Conservation (phyloP, 2,329 filamentous ascomycete genomes). For the Talaromyces rugulosus region DNA sequence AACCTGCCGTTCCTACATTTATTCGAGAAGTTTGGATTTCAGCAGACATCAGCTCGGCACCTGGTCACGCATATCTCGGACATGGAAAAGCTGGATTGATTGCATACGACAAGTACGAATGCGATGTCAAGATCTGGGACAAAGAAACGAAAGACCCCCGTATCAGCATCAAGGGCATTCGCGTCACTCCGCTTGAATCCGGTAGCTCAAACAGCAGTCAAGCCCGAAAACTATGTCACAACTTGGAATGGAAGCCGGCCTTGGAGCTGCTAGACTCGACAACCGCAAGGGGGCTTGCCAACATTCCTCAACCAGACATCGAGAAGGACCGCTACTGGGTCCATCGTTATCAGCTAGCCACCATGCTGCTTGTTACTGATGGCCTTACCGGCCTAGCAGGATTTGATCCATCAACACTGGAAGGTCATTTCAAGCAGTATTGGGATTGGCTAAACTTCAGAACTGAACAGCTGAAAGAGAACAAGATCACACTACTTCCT, state of each 20-base stretch:
- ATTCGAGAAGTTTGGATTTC: slow-evolving; percentile 32
- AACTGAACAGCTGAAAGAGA: slow-evolving; percentile 15
- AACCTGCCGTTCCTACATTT: slow-evolving; percentile 26
- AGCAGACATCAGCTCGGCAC: slow-evolving; percentile 17
- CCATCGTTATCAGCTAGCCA: slow-evolving; percentile 25
- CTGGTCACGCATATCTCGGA: slow-evolving; percentile 20
- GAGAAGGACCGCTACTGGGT: slow-evolving; percentile 16
- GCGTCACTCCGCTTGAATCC: slow-evolving; percentile 25
- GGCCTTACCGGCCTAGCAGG: slow-evolving; percentile 20
- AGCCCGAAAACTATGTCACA: slow-evolving; percentile 20
- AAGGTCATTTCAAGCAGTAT: slow-evolving; percentile 24
- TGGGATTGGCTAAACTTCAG: slow-evolving; percentile 26
- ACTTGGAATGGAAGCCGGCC: slow-evolving; percentile 25
- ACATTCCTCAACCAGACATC: slow-evolving; percentile 4
- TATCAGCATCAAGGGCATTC: slow-evolving; percentile 23
- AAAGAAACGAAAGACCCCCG: slow-evolving; percentile 8
- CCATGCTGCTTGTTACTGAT: slow-evolving; percentile 26
- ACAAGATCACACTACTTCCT: slow-evolving; percentile 22
- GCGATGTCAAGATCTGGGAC: slow-evolving; percentile 20
- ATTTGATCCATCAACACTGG: slow-evolving; percentile 15
- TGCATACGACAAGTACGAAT: slow-evolving; percentile 19
- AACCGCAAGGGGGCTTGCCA: slow-evolving; percentile 14
- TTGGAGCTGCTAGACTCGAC: slow-evolving; percentile 18
- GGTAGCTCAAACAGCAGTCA: slow-evolving; percentile 12
- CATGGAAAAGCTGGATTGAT: slow-evolving; percentile 20